These are phyloP conservation scores for Backusella luteola DNA, from an alignment of 192 early-diverging fungal species.

Conservation along the genomic window DNA sequence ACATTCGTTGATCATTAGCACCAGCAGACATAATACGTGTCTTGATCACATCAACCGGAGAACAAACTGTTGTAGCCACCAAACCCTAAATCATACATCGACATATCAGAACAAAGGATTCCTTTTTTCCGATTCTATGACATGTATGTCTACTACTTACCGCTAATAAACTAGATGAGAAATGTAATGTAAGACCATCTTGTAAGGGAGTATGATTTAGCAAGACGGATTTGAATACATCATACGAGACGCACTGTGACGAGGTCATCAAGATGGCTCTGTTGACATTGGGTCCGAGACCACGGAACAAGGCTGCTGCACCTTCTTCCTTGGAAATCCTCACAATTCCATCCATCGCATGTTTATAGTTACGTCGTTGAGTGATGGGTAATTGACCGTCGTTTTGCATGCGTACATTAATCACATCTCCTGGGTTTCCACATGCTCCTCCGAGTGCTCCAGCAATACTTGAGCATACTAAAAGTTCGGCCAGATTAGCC, in stretches of 20 bases:
- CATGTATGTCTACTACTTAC: slow-evolving; percentile 30
- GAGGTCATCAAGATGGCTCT: slow-evolving; percentile 84
- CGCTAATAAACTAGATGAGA: slow-evolving; percentile 68
- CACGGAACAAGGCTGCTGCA: slow-evolving; percentile 75
- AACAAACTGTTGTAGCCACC: slow-evolving; percentile 72
- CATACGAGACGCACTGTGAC: slow-evolving; percentile 72
- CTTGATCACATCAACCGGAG: slow-evolving; percentile 79
- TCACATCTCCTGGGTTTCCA: slow-evolving; percentile 77
- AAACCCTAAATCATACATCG: slow-evolving; percentile 45
- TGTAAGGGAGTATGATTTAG: slow-evolving; percentile 53
- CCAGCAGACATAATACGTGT: slow-evolving; percentile 76
- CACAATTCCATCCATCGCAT: slow-evolving; percentile 69
- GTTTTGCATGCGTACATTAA: slow-evolving; percentile 79
- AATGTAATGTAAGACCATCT: slow-evolving; percentile 67
- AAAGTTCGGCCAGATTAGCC: slow-evolving; percentile 26
- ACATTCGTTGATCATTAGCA: slow-evolving; percentile 7
- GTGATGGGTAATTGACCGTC: slow-evolving; percentile 63
- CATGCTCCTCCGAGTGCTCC: slow-evolving; percentile 62
- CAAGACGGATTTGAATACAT: slow-evolving; percentile 68
- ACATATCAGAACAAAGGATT: neutral
- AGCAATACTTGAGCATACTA: slow-evolving; percentile 42
- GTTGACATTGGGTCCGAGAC: slow-evolving; percentile 84
- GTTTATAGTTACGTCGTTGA: slow-evolving; percentile 69
- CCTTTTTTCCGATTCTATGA: neutral
- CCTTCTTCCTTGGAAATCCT: slow-evolving; percentile 82